Base-by-base conservation (phyloP, 2,329 filamentous ascomycete species). In the Westerdykella ornata region DNA sequence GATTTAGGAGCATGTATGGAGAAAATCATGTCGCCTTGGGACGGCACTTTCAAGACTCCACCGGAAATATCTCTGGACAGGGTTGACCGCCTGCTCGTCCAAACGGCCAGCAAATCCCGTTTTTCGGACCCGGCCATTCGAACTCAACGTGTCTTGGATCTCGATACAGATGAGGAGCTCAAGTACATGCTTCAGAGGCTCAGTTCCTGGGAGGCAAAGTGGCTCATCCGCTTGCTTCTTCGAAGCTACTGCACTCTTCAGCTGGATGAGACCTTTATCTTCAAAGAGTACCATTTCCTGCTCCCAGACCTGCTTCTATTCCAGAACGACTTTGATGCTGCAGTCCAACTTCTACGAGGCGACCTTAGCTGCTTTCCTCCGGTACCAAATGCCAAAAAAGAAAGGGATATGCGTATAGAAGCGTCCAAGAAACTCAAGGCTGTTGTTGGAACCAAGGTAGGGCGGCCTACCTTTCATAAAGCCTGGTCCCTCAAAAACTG, bases 151-250 rank as follows among this genome's bases (percentile, higher is more conserved):
- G 39, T 57, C 17, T 39, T 31, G 29, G 17, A 55, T 2, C 38
- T 56, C 3, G 37, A 50, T 8, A 59, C 51, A 1, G 57, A 64
- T 16, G 41, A 49, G 2, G 51, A 57, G 35, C 46, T 64, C 12
- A 52, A 51, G 15, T 42, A 54, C 1, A 51, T 13, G 69, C 88
- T 40, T 73, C 76, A 35, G 18, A 50, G 51, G 19, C 42, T 59
- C 2, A 54, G 60, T 35, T 77, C 85, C 3, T 71, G 72, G 72
- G 85, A 94, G 57, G 84, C 82, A 3, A 95, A 95, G 66, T 96
- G 89, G 89, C 73, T 95, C 9, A 85, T 85, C 74, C 76, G 89
- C 3, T 70, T 96, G 20, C 72, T 95, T 5, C 69, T 94, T 19
- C 92, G 94, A 57, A 77, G 82, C 47, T 85, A 82, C 44, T 72